These are phyloP conservation scores for Eutrema japonicum DNA, from an alignment of 345 rosid genomes.

Conservation along the genomic window DNA sequence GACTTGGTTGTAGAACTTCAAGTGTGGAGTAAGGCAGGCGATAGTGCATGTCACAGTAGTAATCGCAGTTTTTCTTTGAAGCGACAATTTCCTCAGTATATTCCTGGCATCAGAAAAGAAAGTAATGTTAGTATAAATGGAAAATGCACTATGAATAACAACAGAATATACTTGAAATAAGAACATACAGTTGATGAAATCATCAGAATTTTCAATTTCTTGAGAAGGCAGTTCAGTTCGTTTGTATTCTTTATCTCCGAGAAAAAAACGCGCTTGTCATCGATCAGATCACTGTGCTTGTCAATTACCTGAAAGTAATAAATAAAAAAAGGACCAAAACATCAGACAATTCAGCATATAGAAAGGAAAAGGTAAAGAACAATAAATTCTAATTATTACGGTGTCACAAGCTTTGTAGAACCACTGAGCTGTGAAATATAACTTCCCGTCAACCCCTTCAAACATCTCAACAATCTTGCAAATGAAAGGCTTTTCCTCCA, in stretches of 20 bases:
- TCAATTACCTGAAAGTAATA: slow-evolving; percentile 57
- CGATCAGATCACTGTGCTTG: slow-evolving; percentile 32
- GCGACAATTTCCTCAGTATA: slow-evolving; percentile 43
- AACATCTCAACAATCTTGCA: slow-evolving; percentile 71
- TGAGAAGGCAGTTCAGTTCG: slow-evolving; percentile 53
- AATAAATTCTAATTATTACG: slow-evolving; percentile 47
- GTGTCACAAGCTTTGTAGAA: slow-evolving; percentile 74
- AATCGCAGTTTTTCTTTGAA: slow-evolving; percentile 49
- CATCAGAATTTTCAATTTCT: slow-evolving; percentile 54
- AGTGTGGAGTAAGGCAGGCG: slow-evolving; percentile 59
- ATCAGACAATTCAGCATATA: slow-evolving; percentile 5
- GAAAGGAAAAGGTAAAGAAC: background rate
- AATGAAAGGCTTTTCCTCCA: slow-evolving; percentile 49
- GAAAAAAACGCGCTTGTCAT: slow-evolving; percentile 59
- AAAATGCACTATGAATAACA: background rate
- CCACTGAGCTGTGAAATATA: slow-evolving; percentile 74
- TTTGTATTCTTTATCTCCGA: slow-evolving; percentile 64
- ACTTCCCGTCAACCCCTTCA: slow-evolving; percentile 51
- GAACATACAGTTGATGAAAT: slow-evolving; percentile 50
- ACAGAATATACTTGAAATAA: background rate
- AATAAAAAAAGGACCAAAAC: background rate
- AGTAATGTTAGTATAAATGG: background rate
- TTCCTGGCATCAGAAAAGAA: slow-evolving; percentile 46
- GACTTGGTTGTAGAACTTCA: slow-evolving; percentile 39
- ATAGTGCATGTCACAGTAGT: slow-evolving; percentile 65